Conservation (phyloP, 495 filamentous ascomycete species). For the Jackrogersella multiformis region DNA sequence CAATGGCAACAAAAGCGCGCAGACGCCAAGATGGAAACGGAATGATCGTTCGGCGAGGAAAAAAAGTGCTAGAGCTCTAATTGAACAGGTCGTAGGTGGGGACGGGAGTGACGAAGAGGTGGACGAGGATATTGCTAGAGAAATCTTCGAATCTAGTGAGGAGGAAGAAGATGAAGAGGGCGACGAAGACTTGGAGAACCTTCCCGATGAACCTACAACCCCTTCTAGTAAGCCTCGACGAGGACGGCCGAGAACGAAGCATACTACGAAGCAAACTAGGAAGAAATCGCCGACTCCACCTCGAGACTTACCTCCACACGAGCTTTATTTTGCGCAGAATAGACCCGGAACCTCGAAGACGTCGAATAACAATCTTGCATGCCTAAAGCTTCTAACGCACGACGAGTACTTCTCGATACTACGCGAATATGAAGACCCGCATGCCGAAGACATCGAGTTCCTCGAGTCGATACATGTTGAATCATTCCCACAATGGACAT, state of each 20-base stretch:
- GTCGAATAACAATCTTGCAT: slow-evolving; percentile 83
- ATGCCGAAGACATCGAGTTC: slow-evolving; percentile 73
- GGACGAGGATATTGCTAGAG: slow-evolving; percentile 74
- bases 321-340: slow-evolving; percentile 94
- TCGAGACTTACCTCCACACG: slow-evolving; percentile 80
- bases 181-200: slow-evolving; percentile 47
- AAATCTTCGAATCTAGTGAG: slow-evolving; percentile 70
- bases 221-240: slow-evolving; percentile 46
- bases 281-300: slow-evolving; percentile 83
- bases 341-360: slow-evolving; percentile 81
- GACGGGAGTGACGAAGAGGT: slow-evolving; percentile 80
- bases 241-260: slow-evolving; percentile 53
- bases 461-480: slow-evolving; percentile 78
- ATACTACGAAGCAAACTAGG: slow-evolving; percentile 50
- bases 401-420: slow-evolving; percentile 87
- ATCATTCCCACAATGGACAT: slow-evolving; percentile 90
- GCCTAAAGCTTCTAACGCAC: slow-evolving; percentile 79
- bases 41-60: slow-evolving; percentile 83
- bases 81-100: slow-evolving; percentile 68
- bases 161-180: slow-evolving; percentile 58
- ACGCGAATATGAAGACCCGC: slow-evolving; percentile 72
- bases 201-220: slow-evolving; percentile 49
- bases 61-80: slow-evolving; percentile 80
- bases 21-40: slow-evolving; percentile 64
- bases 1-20: slow-evolving; percentile 42